Base-by-base conservation (phyloP, 192 early-diverging fungal genomes). In the Chytriomyces sp. region DNA sequence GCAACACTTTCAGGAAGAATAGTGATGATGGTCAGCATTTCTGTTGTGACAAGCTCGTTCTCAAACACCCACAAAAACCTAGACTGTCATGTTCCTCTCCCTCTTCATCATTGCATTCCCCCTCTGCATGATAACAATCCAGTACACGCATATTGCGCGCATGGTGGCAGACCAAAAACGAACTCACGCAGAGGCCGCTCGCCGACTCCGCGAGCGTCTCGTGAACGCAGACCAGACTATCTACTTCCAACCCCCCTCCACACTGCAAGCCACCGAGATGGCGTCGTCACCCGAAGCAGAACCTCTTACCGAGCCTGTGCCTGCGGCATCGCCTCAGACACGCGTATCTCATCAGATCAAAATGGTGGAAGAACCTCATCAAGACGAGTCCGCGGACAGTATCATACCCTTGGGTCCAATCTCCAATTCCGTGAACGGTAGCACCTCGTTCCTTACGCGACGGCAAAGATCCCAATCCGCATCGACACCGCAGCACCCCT, bases 71-170 rank as follows among this genome's bases (percentile, higher is more conserved):
- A 14, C 25, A 14, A 26, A 26, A 57, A 14, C 6, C 26, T 57
- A 57, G 56, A 28, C 49, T 39, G 63, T 64, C 28, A 64, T 64
- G 63, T 19, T 76, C 39, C 32, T 57, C 10, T 72, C 76, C 26
- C 58, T 77, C 22, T 72, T 77, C 40, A 44, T 77, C 49, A 22
- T 77, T 17, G 76, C 76, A 34, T 77, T 77, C 67, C 76, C 76
- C 17, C 75, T 77, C n/a, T 79, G 77, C 74, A 78, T 77, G 69
- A 77, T 77, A 44, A 77, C 76, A 4, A 78, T 58, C 32, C 76
- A 77, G 67, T 77, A 77, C 55, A 31, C 76, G 12, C 38, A 73
- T 39, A 49, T 28, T 28, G 63, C 63, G 2, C 14, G 59, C n/a
- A 12, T 44, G 17, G 8, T 37, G 19, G 26, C 39, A 12, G 41